Percentiles rank a stretch among this genome's conserved stretches.
Evolutionary conservation across 2,329 filamentous ascomycete genomes (phyloP).

Genomic region (Fragosphaeria purpurea): DNA sequence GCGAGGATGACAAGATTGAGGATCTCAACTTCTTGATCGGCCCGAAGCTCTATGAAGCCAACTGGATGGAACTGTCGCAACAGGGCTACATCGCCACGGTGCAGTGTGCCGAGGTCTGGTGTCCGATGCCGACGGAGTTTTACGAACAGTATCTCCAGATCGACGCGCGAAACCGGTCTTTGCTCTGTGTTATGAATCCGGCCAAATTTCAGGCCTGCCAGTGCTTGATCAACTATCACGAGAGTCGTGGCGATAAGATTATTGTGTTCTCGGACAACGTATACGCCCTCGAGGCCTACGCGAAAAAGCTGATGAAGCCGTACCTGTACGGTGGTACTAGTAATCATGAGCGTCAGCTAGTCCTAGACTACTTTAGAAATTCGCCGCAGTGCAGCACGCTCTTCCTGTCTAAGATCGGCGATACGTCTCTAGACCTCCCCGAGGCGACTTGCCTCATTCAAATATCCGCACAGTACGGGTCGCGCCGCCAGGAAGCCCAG

Average conservation of each 20-base stretch:
- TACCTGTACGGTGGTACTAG: slow-evolving; percentile 86
- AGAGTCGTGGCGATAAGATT: slow-evolving; percentile 87
- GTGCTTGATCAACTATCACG: slow-evolving; percentile 93
- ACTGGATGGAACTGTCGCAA: slow-evolving; percentile 97
- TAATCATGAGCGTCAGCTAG: slow-evolving; percentile 72
- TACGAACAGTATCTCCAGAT: slow-evolving; percentile 74
- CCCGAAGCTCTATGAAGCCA: slow-evolving; percentile 94
- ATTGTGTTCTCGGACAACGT: slow-evolving; percentile 98
- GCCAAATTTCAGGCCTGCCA: slow-evolving; percentile 93
- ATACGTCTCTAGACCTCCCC: slow-evolving; percentile 87
- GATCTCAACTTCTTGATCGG: slow-evolving; percentile 96
- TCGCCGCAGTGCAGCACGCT: slow-evolving; percentile 84
- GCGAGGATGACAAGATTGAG: slow-evolving; percentile 96
- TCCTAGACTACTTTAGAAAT: slow-evolving; percentile 89
- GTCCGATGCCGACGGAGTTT: slow-evolving; percentile 97
- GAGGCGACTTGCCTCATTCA: slow-evolving; percentile 95
- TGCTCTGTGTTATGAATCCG: slow-evolving; percentile 92
- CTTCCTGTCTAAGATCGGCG: slow-evolving; percentile 92
- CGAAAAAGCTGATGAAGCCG: slow-evolving; percentile 70
- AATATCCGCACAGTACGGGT: slow-evolving; percentile 93
- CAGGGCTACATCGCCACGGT: slow-evolving; percentile 95
- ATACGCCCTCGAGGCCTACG: slow-evolving; percentile 79
- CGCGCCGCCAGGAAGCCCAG: slow-evolving; percentile 89
- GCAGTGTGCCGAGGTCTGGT: slow-evolving; percentile 98
- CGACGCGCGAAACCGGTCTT: slow-evolving; percentile 20